Conservation (phyloP, 2,329 filamentous ascomycete species). For the Stemphylium lycopersici region DNA sequence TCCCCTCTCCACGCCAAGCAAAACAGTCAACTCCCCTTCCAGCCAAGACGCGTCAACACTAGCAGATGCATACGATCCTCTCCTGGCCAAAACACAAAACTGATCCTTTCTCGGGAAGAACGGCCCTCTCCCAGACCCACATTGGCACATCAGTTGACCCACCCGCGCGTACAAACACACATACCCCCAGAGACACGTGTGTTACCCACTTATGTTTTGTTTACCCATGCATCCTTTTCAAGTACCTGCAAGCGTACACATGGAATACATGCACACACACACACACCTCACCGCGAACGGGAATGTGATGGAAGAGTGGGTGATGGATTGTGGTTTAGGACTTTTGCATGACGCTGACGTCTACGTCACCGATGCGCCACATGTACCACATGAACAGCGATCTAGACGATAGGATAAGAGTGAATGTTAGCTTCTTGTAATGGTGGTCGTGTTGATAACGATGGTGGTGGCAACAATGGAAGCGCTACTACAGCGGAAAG, state of each 20-base stretch:
- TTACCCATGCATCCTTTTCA: not conserved
- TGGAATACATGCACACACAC: not conserved
- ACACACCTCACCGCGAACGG: not conserved
- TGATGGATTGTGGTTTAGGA: slow-evolving; percentile 3
- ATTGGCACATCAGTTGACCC: not conserved
- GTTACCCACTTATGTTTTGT: not conserved
- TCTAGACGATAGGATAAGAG: slow-evolving; percentile 49
- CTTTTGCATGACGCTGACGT: slow-evolving; percentile 62
- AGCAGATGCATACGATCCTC: no score
- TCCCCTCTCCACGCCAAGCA: no score
- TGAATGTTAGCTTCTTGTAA: not conserved
- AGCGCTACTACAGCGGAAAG: slow-evolving; percentile 2
- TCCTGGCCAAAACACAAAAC: no score
- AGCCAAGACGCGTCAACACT: no score
- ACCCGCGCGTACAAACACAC: not conserved
- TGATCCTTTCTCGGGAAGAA: no score
- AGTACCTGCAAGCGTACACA: not conserved
- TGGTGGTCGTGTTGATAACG: no score
- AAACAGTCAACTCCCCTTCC: no score
- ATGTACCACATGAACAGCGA: slow-evolving; percentile 99
- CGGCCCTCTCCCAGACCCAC: no score
- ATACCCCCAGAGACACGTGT: no score
- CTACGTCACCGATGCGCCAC: slow-evolving; percentile 85
- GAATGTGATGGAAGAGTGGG: not conserved
- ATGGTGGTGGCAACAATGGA: not conserved